Conservation (phyloP, 1,284 basidiomycete genomes). For the Termitomyces sp. region DNA sequence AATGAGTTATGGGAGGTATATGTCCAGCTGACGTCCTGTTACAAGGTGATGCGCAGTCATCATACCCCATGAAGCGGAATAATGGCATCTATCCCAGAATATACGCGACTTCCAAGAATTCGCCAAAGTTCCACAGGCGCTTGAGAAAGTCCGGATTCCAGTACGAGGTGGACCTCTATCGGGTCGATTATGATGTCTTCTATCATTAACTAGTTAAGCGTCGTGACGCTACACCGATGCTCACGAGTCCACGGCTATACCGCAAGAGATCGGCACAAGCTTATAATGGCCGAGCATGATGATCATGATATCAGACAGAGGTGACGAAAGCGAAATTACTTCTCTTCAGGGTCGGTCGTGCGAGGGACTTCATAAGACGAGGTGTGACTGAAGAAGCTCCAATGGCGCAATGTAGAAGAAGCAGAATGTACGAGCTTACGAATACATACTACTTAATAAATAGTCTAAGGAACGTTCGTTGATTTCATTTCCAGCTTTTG, state of each 20-base stretch:
- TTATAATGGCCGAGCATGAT: neutral
- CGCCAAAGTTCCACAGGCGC: neutral
- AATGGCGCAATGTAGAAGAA: neutral
- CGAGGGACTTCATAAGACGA: neutral
- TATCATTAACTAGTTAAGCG: neutral
- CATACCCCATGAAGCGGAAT: neutral
- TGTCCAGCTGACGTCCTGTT: neutral
- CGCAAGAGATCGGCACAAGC: constrained; percentile 6
- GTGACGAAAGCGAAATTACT: constrained; percentile 2
- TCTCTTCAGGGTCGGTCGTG: neutral
- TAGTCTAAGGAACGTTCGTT: neutral
- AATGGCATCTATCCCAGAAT: neutral
- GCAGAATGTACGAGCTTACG: neutral
- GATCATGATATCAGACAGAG: constrained; percentile 1
- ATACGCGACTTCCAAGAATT: neutral
- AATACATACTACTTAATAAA: neutral
- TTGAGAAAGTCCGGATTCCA: neutral
- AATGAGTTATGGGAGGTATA: neutral
- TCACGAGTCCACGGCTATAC: neutral
- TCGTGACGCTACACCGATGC: neutral
- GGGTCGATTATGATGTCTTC: neutral
- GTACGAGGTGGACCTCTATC: neutral
- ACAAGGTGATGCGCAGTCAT: neutral
- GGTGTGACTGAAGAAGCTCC: neutral
- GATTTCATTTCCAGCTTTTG: neutral